These are phyloP conservation scores for Penicillium thymicola DNA, from an alignment of 2,329 filamentous ascomycete genomes.

Conservation along the genomic window DNA sequence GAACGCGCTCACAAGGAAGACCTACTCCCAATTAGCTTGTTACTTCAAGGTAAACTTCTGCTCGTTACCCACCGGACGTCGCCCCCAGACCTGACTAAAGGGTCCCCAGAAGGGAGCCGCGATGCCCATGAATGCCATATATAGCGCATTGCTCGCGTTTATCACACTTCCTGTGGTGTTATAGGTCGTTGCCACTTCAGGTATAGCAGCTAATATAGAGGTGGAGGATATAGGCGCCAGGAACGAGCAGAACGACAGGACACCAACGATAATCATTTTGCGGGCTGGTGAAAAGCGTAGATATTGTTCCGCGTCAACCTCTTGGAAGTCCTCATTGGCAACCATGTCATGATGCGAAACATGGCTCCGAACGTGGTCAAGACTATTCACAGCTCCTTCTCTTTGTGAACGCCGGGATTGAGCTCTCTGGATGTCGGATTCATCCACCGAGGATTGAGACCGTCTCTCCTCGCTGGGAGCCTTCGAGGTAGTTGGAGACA, in stretches of 20 bases:
- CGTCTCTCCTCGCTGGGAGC: conserved; percentile 14
- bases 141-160: conserved; percentile 72
- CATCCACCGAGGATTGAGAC: conserved; percentile 7
- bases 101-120: conserved; percentile 70
- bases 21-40: conserved; percentile 34
- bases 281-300: conserved; percentile 58
- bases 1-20: conserved; percentile 57
- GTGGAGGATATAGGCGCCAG: conserved; percentile 73
- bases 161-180: conserved; percentile 65
- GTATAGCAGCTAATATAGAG: conserved; percentile 68
- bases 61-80: conserved; percentile 50
- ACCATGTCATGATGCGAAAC: conserved; percentile 34
- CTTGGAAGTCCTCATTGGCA: conserved; percentile 32
- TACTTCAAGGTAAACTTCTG: background rate
- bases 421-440: conserved; percentile 10
- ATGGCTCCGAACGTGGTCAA: conserved; percentile 33
- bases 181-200: conserved; percentile 67
- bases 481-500: conserved; percentile 13
- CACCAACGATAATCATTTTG: conserved; percentile 64
- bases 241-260: conserved; percentile 72
- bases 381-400: conserved; percentile 19
- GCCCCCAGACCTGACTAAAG: conserved; percentile 63
- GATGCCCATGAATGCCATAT: conserved; percentile 70
- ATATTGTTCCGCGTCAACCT: conserved; percentile 57
- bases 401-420: conserved; percentile 12